These are phyloP conservation scores for Noccaea bulbosa DNA, from an alignment of 345 rosid species.

Conservation along the genomic window DNA sequence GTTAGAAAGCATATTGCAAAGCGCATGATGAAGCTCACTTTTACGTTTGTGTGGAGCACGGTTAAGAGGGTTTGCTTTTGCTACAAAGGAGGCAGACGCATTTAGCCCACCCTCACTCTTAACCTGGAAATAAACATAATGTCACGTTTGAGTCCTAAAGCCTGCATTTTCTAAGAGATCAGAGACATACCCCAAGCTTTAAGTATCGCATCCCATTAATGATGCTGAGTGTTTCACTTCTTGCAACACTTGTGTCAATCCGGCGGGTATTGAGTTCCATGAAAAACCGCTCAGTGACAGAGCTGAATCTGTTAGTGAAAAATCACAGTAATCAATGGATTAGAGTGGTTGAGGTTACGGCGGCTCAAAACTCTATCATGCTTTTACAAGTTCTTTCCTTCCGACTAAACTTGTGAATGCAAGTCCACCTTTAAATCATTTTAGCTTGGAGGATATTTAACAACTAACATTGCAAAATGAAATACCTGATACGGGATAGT, in stretches of 20 bases:
- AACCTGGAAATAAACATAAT: constrained; percentile 60
- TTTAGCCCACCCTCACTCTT: constrained; percentile 96
- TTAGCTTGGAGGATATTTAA: not conserved
- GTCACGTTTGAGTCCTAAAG: constrained; percentile 40
- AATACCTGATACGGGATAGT: constrained; percentile 93
- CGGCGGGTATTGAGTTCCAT: constrained; percentile 93
- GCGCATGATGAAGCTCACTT: constrained; percentile 96
- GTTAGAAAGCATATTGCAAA: constrained; percentile 96
- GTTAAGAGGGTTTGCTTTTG: constrained; percentile 95
- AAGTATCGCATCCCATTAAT: constrained; percentile 99
- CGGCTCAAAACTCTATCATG: constrained; percentile 13
- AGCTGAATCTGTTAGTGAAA: constrained; percentile 74
- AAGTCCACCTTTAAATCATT: constrained; percentile 24
- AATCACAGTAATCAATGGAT: constrained; percentile 29
- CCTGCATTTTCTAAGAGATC: constrained; percentile 29
- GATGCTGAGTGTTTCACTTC: constrained; percentile 92
- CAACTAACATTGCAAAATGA: constrained; percentile 23
- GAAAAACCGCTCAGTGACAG: constrained; percentile 94
- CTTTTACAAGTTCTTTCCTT: constrained; percentile 23
- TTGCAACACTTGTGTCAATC: constrained; percentile 75
- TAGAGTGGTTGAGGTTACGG: constrained; percentile 26
- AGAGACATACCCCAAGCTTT: constrained; percentile 85
- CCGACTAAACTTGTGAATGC: constrained; percentile 14
- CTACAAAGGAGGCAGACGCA: constrained; percentile 98
- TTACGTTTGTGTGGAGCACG: constrained; percentile 90